Base-by-base conservation (phyloP, 2,329 filamentous ascomycete genomes). In the Fusarium mundagurra region DNA sequence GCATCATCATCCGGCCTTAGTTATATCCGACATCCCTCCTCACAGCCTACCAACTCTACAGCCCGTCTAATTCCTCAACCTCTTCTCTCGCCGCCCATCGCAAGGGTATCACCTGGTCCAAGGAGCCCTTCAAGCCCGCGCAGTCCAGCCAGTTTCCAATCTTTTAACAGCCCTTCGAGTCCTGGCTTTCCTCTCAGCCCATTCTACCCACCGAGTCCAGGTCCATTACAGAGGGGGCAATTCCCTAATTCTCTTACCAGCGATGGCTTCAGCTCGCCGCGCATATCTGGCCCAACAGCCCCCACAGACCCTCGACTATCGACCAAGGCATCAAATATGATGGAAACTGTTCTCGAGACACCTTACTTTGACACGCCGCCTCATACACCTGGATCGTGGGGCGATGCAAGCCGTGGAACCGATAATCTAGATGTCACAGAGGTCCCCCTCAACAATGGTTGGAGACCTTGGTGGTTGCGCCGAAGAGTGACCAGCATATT, bases 381-480 rank as follows among this genome's bases (percentile, higher is more conserved):
- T 34, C 38, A 50, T 22, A 72, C 67, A 8, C 67, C 67, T n/a
- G 68, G 57, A 41, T 67, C 61, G 24, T 64, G 68, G 27, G 71
- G 73, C 3, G 45, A 75, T 45, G 33, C 33, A 36, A 53, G 50
- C n/a, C 50, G 50, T 27, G 61, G 51, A 29, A 53, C 61, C 29
- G 71, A 78, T 43, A 36, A 45, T 18, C 36, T 60, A n/a, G 74
- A 78, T 51, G 45, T 69, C 18, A 60, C 64, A n/a, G 77, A 79
- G 51, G 57, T 75, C 20, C 54, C 53, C 3, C 63, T 79, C 36
- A 74, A 61, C 8, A 72, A 76, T 58, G 78, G 78, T 8, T 80
- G 78, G 78, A 72, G 75, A 34, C 79, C 79, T 17, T 62, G 44
- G 38, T 80, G 79, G 76, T 29, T 80, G 43, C 69, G 72, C 22